A percentile compares a stretch with the other conserved stretches of the same genome.
phyloP scores from a whole-genome alignment of 1,284 basidiomycete species.

The Ustilago cynodontis region DNA sequence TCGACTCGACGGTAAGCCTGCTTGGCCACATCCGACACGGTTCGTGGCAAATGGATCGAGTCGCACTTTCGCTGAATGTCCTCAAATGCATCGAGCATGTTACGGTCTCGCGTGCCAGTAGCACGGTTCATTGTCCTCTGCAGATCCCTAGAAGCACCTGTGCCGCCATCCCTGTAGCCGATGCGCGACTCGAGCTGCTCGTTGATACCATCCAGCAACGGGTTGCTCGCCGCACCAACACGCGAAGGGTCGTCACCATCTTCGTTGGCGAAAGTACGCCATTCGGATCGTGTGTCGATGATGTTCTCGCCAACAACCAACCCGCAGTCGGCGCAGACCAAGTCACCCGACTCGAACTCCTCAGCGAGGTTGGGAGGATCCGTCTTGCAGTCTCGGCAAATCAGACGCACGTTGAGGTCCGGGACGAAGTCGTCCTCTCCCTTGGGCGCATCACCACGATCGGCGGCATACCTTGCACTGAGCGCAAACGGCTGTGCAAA shows the following conservation, averaged over 20 bases:
- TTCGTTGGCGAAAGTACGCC: constrained; percentile 97
- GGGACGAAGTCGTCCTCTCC: constrained; percentile 63
- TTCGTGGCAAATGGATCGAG: constrained; percentile 92
- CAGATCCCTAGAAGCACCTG: constrained; percentile 89
- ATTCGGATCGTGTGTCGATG: constrained; percentile 98
- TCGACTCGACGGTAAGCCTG: constrained; percentile 96
- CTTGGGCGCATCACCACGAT: constrained; percentile 57
- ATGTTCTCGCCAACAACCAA: constrained; percentile 94
- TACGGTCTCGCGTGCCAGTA: constrained; percentile 81
- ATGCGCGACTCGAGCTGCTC: constrained; percentile 95
- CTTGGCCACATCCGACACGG: constrained; percentile 93
- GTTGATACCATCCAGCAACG: constrained; percentile 87
- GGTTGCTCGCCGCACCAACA: constrained; percentile 95
- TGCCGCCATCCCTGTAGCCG: constrained; percentile 92
- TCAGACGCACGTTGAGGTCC: constrained; percentile 64
- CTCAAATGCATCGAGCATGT: constrained; percentile 86
- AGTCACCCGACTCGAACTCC: constrained; percentile 96
- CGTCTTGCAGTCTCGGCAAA: constrained; percentile 90
- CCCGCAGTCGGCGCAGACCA: constrained; percentile 96
- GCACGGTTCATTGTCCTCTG: constrained; percentile 86
- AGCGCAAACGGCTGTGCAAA: constrained; percentile 64
- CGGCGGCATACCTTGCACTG: constrained; percentile 62
- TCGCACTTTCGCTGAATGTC: constrained; percentile 94
- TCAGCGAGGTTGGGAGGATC: constrained; percentile 94
- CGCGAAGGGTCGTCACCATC: constrained; percentile 96